phyloP scores from a whole-genome alignment of 768 basidiomycete species.

The Termitomyces sp. region DNA sequence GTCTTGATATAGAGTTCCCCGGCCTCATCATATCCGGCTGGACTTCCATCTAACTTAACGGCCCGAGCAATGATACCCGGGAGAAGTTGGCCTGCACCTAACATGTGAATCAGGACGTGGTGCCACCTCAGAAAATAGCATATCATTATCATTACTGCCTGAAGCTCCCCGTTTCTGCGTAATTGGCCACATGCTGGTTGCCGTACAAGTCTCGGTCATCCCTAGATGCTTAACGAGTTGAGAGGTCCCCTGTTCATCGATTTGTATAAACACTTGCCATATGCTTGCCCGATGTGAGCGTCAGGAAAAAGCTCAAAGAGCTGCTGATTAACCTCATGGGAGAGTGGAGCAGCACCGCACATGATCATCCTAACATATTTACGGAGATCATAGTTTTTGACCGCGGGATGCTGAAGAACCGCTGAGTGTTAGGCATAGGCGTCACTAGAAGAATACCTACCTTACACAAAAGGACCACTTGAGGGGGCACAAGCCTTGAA shows the following conservation, averaged over 20 bases:
- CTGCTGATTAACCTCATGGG: constrained; percentile 47
- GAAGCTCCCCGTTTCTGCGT: constrained; percentile 45
- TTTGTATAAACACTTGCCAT: constrained; percentile 31
- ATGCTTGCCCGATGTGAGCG: constrained; percentile 55
- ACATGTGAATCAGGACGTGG: background rate
- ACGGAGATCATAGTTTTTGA: constrained; percentile 46
- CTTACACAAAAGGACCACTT: constrained; percentile 56
- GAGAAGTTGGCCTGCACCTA: constrained; percentile 50
- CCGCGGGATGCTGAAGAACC: too few species aligned
- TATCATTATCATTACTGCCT: constrained; percentile 36
- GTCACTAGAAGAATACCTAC: constrained; percentile 20
- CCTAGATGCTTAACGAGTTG: constrained; percentile 31
- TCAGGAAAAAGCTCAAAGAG: constrained; percentile 48
- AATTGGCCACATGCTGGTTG: constrained; percentile 47
- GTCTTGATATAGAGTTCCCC: constrained; percentile 60
- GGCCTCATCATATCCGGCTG: constrained; percentile 50
- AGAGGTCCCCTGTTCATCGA: background rate
- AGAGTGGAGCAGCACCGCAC: constrained; percentile 58
- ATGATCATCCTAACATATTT: constrained; percentile 42
- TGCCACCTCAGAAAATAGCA: background rate
- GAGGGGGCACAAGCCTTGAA: constrained; percentile 52
- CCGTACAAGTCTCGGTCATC: constrained; percentile 63
- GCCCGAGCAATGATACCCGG: constrained; percentile 56
- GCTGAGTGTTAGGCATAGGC: background rate
- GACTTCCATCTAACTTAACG: constrained; percentile 54